phyloP scores from a whole-genome alignment of 2,329 filamentous ascomycete genomes.

The Cryphonectria radicalis region DNA sequence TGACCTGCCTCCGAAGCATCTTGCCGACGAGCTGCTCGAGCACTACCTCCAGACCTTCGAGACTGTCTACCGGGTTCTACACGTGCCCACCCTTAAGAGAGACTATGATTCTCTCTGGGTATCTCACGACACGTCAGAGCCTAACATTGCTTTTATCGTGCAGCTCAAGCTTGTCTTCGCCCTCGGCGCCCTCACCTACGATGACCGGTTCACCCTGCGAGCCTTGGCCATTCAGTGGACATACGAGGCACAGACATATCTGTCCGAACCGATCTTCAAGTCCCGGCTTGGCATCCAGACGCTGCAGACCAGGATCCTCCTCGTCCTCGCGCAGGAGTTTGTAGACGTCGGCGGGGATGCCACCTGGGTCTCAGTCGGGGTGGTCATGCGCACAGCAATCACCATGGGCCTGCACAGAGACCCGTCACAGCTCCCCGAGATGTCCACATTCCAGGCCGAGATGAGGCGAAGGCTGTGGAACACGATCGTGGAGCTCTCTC shows the following conservation, averaged over 20 bases:
- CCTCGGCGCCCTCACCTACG: conserved; percentile 53
- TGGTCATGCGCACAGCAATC: conserved; percentile 48
- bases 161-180: conserved; percentile 59
- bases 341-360: conserved; percentile 54
- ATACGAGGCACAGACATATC: conserved; percentile 56
- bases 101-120: conserved; percentile 59
- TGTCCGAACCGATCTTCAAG: conserved; percentile 53
- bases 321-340: conserved; percentile 53
- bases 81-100: conserved; percentile 59
- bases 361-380: conserved; percentile 56
- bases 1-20: conserved; percentile 45
- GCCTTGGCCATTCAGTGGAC: conserved; percentile 53
- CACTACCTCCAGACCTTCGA: conserved; percentile 61
- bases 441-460: conserved; percentile 54
- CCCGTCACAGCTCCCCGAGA: conserved; percentile 52
- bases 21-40: conserved; percentile 56
- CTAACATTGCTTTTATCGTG: conserved; percentile 52
- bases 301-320: conserved; percentile 57
- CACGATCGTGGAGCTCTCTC: conserved; percentile 57
- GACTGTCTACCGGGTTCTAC: conserved; percentile 59
- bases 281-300: conserved; percentile 51
- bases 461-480: conserved; percentile 61
- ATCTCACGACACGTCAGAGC: conserved; percentile 38
- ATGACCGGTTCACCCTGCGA: conserved; percentile 49
- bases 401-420: conserved; percentile 64